Evolutionary conservation across 805 yeast species (phyloP), one percentile per base, ranked within the genome.

Genomic region (Suhomyces canberraensis): DNA sequence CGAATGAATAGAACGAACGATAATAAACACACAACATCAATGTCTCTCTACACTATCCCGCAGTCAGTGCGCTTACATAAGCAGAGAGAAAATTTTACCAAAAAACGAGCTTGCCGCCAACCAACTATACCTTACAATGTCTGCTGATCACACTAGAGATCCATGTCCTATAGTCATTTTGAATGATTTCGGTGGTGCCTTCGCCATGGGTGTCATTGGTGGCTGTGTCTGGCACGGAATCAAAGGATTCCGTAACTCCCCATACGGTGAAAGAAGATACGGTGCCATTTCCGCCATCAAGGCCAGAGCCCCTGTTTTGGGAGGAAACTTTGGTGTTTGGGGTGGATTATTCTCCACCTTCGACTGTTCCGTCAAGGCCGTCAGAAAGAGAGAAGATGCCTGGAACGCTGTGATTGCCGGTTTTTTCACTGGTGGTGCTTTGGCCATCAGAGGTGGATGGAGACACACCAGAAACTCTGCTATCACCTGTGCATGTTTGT

Each of bases 301-400:
- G 60, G 87, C 96, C 35, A 78, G 98, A 64, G 98, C 97, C 2
- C 99, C 99, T 26, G 96, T 91, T 33, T 89, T 91, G 37, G 98
- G 98, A 49, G 98, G 98, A 58, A 93, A 93, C 66, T 91, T 93
- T 56, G 98, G 98, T 70, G 95, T 87, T 26, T 93, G 98, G 98
- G 98, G 98, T 74, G 98, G 98, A 43, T 71, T 93, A 52, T 93
- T 93, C 60, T 88, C 97, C 22, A 84, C 95, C 11, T 93, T 81
- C 58, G 98, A 93, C 66, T 93, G 98, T 73, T 77, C 90, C 11
- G 95, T 93, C 31, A 93, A 91, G 65, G 96, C 91, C 2, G 78
- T 93, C 29, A 85, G 98, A 73, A 85, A 88, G 66, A 87, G 97
- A 73, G 98, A 93, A 65, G 98, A 93, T 64, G 96, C 98, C 5